Evolutionary conservation across 2,329 filamentous ascomycete species (phyloP).

Genomic region (Colletotrichum magnum): DNA sequence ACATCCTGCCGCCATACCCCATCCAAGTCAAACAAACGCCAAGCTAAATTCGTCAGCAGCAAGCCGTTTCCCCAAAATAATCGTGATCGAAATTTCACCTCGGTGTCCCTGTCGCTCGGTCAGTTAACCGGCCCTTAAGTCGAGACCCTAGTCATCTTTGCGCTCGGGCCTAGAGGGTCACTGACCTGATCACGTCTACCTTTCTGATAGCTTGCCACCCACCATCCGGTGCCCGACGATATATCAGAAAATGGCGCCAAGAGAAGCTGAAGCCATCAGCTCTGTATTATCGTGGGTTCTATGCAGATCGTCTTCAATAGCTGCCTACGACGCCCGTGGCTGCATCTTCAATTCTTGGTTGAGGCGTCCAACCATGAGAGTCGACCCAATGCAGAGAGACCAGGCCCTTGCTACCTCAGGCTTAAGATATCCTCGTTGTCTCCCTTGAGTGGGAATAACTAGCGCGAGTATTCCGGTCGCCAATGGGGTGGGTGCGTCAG

Average conservation of each 20-base stretch:
- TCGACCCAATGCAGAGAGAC: not conserved
- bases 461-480: not conserved
- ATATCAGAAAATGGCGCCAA: conserved; percentile 33
- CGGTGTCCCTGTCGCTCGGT: not conserved
- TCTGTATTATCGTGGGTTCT: not conserved
- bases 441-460: not conserved
- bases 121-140: not conserved
- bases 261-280: conserved; percentile 24
- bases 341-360: not conserved
- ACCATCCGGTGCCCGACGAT: not conserved
- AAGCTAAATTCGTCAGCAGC: conserved; percentile 4
- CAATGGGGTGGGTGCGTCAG: not conserved
- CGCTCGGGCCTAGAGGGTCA: too few species aligned
- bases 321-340: conserved; percentile 1
- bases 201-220: not conserved
- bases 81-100: not conserved
- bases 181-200: not conserved
- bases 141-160: not conserved
- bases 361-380: not conserved
- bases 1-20: conserved; percentile 27
- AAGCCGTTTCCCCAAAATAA: not conserved
- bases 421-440: too few species aligned
- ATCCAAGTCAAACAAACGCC: conserved; percentile 6
- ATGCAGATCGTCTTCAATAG: conserved; percentile 24
- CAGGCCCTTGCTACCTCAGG: too few species aligned